phyloP scores from a whole-genome alignment of 129 eudicot species.

The Glebionis coronaria region DNA sequence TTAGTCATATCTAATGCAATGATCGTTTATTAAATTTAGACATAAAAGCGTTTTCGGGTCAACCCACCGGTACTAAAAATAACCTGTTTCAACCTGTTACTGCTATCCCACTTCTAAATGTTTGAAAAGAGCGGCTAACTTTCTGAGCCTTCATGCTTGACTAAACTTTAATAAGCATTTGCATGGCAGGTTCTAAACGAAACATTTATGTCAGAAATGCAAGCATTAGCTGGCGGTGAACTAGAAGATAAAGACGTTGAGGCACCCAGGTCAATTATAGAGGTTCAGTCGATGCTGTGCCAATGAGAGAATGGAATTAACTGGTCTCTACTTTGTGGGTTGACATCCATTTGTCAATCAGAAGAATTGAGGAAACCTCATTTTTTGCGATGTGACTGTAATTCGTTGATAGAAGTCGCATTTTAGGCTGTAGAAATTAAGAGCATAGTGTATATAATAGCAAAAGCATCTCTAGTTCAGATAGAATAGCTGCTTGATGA shows the following conservation, averaged over 20 bases:
- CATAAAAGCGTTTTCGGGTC: no score
- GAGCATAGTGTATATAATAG: no score
- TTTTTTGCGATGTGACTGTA: not conserved
- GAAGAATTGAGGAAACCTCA: not conserved
- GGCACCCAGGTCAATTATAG: constrained; percentile 61
- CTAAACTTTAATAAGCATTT: not conserved
- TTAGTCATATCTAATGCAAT: no score
- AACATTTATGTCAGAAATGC: constrained; percentile 56
- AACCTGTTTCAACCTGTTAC: no score
- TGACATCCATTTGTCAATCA: not conserved
- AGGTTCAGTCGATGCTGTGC: constrained; percentile 65
- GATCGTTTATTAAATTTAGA: no score
- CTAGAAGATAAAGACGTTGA: constrained; percentile 60
- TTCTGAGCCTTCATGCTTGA: no score
- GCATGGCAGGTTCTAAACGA: constrained; percentile 62
- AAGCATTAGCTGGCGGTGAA: constrained; percentile 46
- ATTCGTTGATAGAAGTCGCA: not conserved
- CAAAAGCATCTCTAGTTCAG: no score
- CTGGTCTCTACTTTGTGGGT: constrained; percentile 30
- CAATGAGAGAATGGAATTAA: constrained; percentile 34
- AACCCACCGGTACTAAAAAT: no score
- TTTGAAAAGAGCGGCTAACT: not conserved
- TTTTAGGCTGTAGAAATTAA: constrained; percentile 9
- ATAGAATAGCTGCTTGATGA: no score
- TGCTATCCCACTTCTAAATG: not conserved